Evolutionary conservation across 2,329 filamentous ascomycete genomes (phyloP).

Genomic region (Neobulgaria alba): DNA sequence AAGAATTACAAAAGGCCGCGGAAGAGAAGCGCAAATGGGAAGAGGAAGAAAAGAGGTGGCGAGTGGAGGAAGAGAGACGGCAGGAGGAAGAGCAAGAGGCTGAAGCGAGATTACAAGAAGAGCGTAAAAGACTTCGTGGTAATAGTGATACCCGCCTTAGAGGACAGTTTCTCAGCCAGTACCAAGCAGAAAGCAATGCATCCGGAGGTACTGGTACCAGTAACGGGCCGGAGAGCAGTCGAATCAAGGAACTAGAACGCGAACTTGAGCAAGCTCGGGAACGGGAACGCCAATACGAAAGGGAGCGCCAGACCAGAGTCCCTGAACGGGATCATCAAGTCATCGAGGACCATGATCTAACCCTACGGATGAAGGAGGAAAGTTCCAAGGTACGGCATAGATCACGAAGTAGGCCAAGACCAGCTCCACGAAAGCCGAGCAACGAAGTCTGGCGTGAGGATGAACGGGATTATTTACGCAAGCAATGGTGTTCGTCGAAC

Average conservation of each 20-base stretch:
- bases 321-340: slow-evolving; percentile 17
- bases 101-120: slow-evolving; percentile 57
- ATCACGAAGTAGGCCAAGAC: slow-evolving; percentile 23
- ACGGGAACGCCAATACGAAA: slow-evolving; percentile 55
- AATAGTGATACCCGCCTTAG: slow-evolving; percentile 60
- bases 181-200: slow-evolving; percentile 60
- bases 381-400: slow-evolving; percentile 5
- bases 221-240: slow-evolving; percentile 47
- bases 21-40: slow-evolving; percentile 69
- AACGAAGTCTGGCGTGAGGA: slow-evolving; percentile 41
- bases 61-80: slow-evolving; percentile 63
- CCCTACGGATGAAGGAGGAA: slow-evolving; percentile 23
- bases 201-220: slow-evolving; percentile 29
- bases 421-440: slow-evolving; percentile 23
- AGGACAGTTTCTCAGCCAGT: slow-evolving; percentile 81
- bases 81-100: slow-evolving; percentile 65
- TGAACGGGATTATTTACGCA: slow-evolving; percentile 43
- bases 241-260: slow-evolving; percentile 72
- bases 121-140: slow-evolving; percentile 51
- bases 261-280: slow-evolving; percentile 61
- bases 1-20: slow-evolving; percentile 50
- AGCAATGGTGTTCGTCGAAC: slow-evolving; percentile 30
- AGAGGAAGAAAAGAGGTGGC: slow-evolving; percentile 69
- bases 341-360: slow-evolving; percentile 25
- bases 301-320: slow-evolving; percentile 45